Percentiles rank a stretch among this genome's conserved stretches.
Evolutionary conservation across 371 early-diverging fungal species (phyloP).

Genomic region (Circinella minor): DNA sequence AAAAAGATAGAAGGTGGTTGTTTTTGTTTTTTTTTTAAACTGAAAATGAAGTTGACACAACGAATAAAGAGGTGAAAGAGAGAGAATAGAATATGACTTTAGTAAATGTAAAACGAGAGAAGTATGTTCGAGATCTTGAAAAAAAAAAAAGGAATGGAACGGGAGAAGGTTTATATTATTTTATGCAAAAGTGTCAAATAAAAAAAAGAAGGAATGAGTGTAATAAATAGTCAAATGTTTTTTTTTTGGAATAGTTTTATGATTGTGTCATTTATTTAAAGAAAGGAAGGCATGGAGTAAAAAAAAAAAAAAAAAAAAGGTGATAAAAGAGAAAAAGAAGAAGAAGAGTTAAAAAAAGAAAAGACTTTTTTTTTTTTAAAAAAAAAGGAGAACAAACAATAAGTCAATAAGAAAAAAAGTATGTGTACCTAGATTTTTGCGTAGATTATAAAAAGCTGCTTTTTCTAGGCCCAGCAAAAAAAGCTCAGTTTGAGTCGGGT

Average conservation of each 20-base stretch:
- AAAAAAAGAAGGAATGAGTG: constrained; percentile 10
- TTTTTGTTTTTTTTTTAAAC: background rate
- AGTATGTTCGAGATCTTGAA: background rate
- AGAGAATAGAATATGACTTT: too few relatives aligned
- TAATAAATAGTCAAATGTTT: constrained; percentile 13
- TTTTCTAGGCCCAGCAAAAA: background rate
- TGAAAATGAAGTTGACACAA: too few relatives aligned
- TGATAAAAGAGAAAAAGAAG: constrained; percentile 9
- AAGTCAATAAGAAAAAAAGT: background rate
- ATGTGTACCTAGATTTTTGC: too few relatives aligned
- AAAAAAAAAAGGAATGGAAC: constrained; percentile 21
- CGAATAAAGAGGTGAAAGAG: too few relatives aligned
- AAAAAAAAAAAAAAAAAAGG: constrained; percentile 5
- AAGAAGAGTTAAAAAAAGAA: background rate
- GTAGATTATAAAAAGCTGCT: too few relatives aligned
- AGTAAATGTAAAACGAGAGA: too few relatives aligned
- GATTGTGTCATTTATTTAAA: constrained; percentile 10
- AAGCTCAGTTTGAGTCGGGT: background rate
- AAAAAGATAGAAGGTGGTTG: background rate
- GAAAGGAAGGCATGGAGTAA: constrained; percentile 18
- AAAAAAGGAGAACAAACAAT: too few relatives aligned
- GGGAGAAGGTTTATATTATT: constrained; percentile 11
- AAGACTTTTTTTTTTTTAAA: too few relatives aligned
- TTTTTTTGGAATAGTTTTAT: constrained; percentile 2
- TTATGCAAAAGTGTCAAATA: background rate